Evolutionary conservation across 345 rosid species (phyloP).

Genomic region (Salix suchowensis): DNA sequence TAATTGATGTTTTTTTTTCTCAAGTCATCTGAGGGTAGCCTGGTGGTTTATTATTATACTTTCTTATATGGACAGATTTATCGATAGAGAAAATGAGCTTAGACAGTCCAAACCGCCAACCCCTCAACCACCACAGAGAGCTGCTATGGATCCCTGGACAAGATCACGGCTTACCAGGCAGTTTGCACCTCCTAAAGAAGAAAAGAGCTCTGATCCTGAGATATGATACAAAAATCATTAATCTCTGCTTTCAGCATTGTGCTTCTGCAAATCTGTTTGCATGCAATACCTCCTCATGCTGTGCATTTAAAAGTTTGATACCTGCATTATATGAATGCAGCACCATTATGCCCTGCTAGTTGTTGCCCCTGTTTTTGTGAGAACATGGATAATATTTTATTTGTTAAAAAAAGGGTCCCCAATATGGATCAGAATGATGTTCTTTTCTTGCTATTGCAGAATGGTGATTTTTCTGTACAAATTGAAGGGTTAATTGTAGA

Average conservation of each 20-base stretch:
- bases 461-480: not conserved
- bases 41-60: not conserved
- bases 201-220: slow-evolving; percentile 49
- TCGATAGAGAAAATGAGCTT: slow-evolving; percentile 87
- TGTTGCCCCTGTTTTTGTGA: not conserved
- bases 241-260: not conserved
- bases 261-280: not conserved
- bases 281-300: not conserved
- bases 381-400: not conserved
- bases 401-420: not conserved
- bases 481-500: not conserved
- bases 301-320: not conserved
- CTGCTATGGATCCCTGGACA: slow-evolving; percentile 75
- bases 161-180: slow-evolving; percentile 66
- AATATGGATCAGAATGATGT: not conserved
- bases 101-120: slow-evolving; percentile 73
- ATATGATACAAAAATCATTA: slow-evolving; percentile 15
- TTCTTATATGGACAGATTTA: slow-evolving; percentile 47
- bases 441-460: not conserved
- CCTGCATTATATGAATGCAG: not conserved
- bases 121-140: slow-evolving; percentile 64
- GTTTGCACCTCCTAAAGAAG: slow-evolving; percentile 80
- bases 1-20: not conserved
- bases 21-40: not conserved
- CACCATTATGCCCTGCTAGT: not conserved